Percentiles rank a stretch among this genome's conserved stretches.
These are phyloP conservation scores for Triangularia setosa DNA, from an alignment of 2,329 filamentous ascomycete genomes.

Conservation along the genomic window DNA sequence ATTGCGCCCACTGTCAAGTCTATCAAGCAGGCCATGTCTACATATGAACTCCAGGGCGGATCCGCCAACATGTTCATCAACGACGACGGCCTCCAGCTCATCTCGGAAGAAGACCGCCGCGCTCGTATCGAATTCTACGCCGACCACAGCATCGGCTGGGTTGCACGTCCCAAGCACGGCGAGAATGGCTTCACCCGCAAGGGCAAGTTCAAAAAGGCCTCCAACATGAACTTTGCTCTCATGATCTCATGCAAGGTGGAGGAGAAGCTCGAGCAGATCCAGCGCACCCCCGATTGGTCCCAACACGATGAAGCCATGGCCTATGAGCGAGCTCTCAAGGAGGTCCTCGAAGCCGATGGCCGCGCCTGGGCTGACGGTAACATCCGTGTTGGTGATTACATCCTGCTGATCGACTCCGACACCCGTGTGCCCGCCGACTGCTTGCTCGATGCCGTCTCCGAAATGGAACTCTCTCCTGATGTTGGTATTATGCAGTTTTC, in stretches of 20 bases:
- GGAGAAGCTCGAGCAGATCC: constrained; percentile 57
- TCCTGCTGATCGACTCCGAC: constrained; percentile 74
- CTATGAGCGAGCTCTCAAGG: constrained; percentile 62
- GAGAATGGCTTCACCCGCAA: constrained; percentile 59
- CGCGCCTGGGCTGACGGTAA: constrained; percentile 80
- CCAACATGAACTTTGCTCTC: constrained; percentile 69
- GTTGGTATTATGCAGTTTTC: constrained; percentile 77
- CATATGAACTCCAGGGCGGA: constrained; percentile 73
- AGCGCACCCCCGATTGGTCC: constrained; percentile 60
- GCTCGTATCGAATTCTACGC: constrained; percentile 65
- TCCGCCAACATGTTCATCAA: constrained; percentile 75
- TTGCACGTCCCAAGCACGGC: constrained; percentile 60
- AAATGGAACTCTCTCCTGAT: constrained; percentile 76
- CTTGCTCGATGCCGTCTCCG: constrained; percentile 72
- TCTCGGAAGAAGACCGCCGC: constrained; percentile 57
- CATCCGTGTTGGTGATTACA: constrained; percentile 81
- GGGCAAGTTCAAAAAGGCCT: constrained; percentile 68
- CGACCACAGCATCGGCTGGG: constrained; percentile 67
- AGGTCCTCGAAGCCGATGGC: constrained; percentile 63
- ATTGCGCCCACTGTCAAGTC: constrained; percentile 74
- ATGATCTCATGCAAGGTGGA: constrained; percentile 68
- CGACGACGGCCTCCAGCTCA: constrained; percentile 68
- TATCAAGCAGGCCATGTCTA: constrained; percentile 72
- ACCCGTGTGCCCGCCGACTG: constrained; percentile 75
- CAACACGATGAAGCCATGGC: constrained; percentile 64